Conservation (phyloP, 805 yeast species). For the Ogataea polymorpha region DNA sequence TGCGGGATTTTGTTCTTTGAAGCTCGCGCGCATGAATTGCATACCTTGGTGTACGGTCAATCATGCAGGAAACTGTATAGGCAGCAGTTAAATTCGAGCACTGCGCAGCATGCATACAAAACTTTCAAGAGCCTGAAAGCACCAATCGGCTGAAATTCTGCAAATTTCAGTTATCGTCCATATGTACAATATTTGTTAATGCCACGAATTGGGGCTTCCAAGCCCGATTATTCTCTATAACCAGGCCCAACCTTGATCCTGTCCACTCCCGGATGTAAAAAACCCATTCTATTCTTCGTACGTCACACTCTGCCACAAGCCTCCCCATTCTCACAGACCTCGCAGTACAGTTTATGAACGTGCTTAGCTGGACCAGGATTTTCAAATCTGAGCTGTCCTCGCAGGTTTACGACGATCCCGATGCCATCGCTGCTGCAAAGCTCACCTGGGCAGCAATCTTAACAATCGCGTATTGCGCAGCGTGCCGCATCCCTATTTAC, state of each 20-base stretch:
- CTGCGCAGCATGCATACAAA: too few species aligned
- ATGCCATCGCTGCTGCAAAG: constrained; percentile 65
- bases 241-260: neutral
- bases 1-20: too few species aligned
- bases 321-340: constrained; percentile 92
- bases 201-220: neutral
- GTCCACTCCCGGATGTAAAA: constrained; percentile 44
- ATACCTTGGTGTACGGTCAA: too few species aligned
- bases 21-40: too few species aligned
- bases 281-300: constrained; percentile 80
- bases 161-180: too few species aligned
- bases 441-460: constrained; percentile 86
- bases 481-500: constrained; percentile 1
- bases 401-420: constrained; percentile 64
- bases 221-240: neutral
- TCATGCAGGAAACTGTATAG: too few species aligned
- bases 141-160: too few species aligned
- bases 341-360: constrained; percentile 83
- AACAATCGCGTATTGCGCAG: constrained; percentile 43
- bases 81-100: too few species aligned
- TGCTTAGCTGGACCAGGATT: constrained; percentile 72
- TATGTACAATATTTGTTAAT: neutral
- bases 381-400: constrained; percentile 84
- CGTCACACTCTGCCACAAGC: constrained; percentile 93
- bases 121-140: too few species aligned